Conservation (phyloP, 768 basidiomycete genomes). For the Termitomyces titanicus region DNA sequence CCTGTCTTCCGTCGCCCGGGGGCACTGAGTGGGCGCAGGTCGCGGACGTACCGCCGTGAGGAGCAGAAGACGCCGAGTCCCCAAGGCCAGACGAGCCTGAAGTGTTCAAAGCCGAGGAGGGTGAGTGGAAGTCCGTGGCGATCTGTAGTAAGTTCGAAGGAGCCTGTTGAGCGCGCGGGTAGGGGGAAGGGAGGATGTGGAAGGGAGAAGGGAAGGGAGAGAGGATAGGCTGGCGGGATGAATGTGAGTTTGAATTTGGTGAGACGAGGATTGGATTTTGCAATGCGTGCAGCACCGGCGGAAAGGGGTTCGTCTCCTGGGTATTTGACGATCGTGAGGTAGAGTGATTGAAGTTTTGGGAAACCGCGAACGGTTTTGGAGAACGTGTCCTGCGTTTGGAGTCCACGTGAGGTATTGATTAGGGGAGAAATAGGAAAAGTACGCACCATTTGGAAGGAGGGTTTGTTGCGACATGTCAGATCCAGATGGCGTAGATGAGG, state of each 20-base stretch:
- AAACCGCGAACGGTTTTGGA: slow-evolving; percentile 61
- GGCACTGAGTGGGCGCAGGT: slow-evolving; percentile 36
- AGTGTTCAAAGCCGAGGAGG: slow-evolving; percentile 49
- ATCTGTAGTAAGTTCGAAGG: slow-evolving; percentile 56
- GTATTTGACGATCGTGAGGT: slow-evolving; percentile 63
- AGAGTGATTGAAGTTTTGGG: slow-evolving; percentile 57
- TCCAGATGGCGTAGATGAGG: slow-evolving; percentile 62
- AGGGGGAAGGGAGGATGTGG: slow-evolving; percentile 39
- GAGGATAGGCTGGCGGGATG: slow-evolving; percentile 50
- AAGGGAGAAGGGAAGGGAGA: slow-evolving; percentile 43
- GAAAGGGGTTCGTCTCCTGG: slow-evolving; percentile 61
- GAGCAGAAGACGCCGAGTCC: slow-evolving; percentile 37
- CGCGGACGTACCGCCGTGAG: slow-evolving; percentile 34
- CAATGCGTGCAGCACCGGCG: slow-evolving; percentile 58
- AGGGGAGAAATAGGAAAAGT: neutral
- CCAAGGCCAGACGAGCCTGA: slow-evolving; percentile 44
- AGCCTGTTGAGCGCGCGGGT: slow-evolving; percentile 45
- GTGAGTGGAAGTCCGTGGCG: slow-evolving; percentile 60
- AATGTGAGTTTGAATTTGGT: slow-evolving; percentile 61
- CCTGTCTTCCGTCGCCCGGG: slow-evolving; percentile 36
- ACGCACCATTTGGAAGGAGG: slow-evolving; percentile 70
- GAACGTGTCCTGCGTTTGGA: slow-evolving; percentile 47
- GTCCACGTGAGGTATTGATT: neutral
- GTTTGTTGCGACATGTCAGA: slow-evolving; percentile 62
- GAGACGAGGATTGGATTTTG: slow-evolving; percentile 65